Evolutionary conservation across 345 rosid genomes (phyloP).

Genomic region (Pistacia atlantica): DNA sequence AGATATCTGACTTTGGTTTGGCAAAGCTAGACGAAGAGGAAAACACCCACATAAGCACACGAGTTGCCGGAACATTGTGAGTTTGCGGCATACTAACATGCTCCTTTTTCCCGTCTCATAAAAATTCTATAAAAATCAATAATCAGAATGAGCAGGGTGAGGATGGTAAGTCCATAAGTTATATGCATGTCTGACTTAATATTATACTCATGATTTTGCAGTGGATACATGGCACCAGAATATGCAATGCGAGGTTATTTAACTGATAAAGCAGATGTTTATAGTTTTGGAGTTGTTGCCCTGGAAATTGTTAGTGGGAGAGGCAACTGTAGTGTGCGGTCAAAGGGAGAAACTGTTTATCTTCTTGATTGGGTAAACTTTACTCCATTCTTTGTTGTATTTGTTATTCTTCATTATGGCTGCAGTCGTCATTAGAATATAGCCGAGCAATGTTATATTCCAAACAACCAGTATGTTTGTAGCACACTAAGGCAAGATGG

Average conservation of each 20-base stretch:
- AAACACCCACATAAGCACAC: slow-evolving; percentile 69
- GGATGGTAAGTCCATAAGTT: not conserved
- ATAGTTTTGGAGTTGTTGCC: slow-evolving; percentile 44
- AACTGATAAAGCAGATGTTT: slow-evolving; percentile 39
- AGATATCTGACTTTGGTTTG: slow-evolving; percentile 72
- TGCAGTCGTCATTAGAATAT: not conserved
- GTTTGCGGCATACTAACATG: not conserved
- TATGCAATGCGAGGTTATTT: slow-evolving; percentile 41
- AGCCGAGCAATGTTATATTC: too few species aligned
- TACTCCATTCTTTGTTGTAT: not conserved
- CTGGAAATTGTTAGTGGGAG: slow-evolving; percentile 37
- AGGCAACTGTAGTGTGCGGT: slow-evolving; percentile 19
- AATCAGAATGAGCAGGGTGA: not conserved
- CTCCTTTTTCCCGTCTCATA: not conserved
- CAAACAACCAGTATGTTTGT: too few species aligned
- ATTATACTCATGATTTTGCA: slow-evolving; percentile 13
- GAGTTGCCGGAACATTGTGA: slow-evolving; percentile 71
- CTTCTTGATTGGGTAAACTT: slow-evolving; percentile 41
- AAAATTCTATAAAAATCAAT: too few species aligned
- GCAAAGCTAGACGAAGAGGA: slow-evolving; percentile 73
- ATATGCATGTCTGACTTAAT: not conserved
- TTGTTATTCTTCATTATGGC: not conserved
- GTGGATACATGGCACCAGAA: slow-evolving; percentile 49
- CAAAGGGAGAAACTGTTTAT: slow-evolving; percentile 2
- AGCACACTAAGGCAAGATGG: too few species aligned